Conservation (phyloP, 2,329 filamentous ascomycete genomes). For the Cladorrhinum sp. region DNA sequence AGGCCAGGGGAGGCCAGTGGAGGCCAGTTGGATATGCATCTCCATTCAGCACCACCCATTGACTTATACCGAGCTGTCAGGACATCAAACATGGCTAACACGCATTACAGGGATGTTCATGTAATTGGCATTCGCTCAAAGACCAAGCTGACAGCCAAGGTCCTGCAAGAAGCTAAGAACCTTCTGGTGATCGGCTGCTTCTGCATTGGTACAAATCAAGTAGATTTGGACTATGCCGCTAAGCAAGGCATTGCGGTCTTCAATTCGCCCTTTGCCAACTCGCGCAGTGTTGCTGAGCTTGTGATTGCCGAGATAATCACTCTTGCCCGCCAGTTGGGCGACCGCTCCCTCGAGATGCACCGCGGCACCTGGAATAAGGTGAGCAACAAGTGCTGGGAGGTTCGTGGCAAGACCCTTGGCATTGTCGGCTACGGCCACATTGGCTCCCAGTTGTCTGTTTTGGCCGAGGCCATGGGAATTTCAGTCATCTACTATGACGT, state of each 20-base stretch:
- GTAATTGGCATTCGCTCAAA: conserved; percentile 98
- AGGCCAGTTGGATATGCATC: background rate
- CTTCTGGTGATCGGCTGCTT: conserved; percentile 96
- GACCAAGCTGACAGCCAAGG: conserved; percentile 84
- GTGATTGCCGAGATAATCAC: conserved; percentile 92
- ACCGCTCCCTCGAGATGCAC: conserved; percentile 93
- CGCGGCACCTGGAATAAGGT: conserved; percentile 97
- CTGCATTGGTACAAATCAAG: conserved; percentile 97
- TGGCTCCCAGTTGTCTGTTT: conserved; percentile 88
- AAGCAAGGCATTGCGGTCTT: conserved; percentile 91
- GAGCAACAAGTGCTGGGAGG: conserved; percentile 94
- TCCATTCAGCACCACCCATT: background rate
- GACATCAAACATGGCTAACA: conserved; percentile 7
- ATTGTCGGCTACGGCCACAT: conserved; percentile 98
- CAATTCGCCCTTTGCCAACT: conserved; percentile 99
- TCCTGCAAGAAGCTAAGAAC: conserved; percentile 87
- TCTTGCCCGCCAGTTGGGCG: conserved; percentile 86
- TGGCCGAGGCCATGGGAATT: conserved; percentile 98
- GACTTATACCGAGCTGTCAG: background rate
- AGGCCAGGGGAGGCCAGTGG: too few relatives aligned
- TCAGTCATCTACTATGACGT: conserved; percentile 96
- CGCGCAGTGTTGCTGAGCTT: conserved; percentile 90
- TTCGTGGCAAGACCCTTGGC: conserved; percentile 92
- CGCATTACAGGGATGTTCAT: conserved; percentile 72
- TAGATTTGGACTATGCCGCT: conserved; percentile 80